Conservation (phyloP, 768 basidiomycete genomes). For the Cubamyces sp. region DNA sequence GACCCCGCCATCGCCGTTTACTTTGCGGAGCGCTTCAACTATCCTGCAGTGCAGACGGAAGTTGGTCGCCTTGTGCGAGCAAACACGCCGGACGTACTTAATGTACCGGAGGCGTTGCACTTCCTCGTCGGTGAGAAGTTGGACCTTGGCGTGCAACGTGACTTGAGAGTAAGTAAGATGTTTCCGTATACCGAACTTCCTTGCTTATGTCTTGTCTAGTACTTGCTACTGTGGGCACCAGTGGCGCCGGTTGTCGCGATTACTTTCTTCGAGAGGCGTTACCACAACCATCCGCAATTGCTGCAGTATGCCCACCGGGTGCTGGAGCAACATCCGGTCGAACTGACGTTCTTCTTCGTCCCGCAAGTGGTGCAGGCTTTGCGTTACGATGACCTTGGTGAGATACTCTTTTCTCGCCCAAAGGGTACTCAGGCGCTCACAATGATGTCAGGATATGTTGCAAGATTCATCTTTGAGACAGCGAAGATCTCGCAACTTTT, state of each 20-base stretch:
- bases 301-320: conserved; percentile 97
- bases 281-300: conserved; percentile 79
- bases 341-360: conserved; percentile 97
- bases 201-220: conserved; percentile 45
- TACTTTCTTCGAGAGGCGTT: conserved; percentile 85
- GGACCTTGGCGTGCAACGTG: conserved; percentile 58
- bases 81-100: conserved; percentile 68
- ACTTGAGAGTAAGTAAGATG: conserved; percentile 66
- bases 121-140: conserved; percentile 78
- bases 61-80: conserved; percentile 75
- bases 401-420: conserved; percentile 22
- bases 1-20: conserved; percentile 83
- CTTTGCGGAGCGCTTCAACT: conserved; percentile 88
- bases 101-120: conserved; percentile 78
- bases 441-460: conserved; percentile 75
- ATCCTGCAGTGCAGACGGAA: conserved; percentile 64
- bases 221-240: conserved; percentile 86
- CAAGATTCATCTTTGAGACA: conserved; percentile 95
- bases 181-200: not conserved
- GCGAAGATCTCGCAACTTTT: conserved; percentile 96
- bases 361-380: conserved; percentile 98
- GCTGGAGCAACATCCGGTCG: conserved; percentile 91
- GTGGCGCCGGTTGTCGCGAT: conserved; percentile 83
- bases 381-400: conserved; percentile 87
- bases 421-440: not conserved